Evolutionary conservation across 345 rosid genomes (phyloP).

Genomic region (Capsella bursapastoris): DNA sequence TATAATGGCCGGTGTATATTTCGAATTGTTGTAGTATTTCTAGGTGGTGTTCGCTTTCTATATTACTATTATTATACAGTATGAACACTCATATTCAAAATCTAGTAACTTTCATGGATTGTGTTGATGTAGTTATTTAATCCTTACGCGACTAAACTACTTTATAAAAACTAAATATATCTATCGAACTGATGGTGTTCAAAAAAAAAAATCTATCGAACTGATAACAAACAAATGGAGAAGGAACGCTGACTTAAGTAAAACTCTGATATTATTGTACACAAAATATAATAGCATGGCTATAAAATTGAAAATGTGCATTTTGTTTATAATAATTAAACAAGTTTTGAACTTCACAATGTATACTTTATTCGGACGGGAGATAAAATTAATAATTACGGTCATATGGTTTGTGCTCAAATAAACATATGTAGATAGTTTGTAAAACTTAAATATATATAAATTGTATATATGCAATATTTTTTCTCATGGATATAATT

Average conservation of each 20-base stretch:
- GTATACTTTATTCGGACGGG: not conserved
- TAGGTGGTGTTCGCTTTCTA: conserved; percentile 20
- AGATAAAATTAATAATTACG: not conserved
- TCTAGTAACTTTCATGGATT: conserved; percentile 15
- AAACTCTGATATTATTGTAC: not conserved
- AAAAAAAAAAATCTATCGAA: no score
- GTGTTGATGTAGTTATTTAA: conserved; percentile 3
- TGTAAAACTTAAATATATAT: not conserved
- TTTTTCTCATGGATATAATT: not conserved
- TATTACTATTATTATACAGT: not conserved
- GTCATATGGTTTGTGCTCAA: not conserved
- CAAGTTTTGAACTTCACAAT: not conserved
- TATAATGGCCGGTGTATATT: not conserved
- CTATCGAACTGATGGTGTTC: no score
- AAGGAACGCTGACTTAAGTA: not conserved
- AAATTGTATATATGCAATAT: not conserved
- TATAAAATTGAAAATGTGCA: not conserved
- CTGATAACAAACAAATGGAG: not conserved
- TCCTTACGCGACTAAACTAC: conserved; percentile 7
- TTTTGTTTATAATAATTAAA: not conserved
- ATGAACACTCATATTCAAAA: conserved; percentile 30
- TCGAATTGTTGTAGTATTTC: not conserved
- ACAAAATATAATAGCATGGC: no score
- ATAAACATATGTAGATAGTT: not conserved
- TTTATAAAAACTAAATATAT: not conserved